These are phyloP conservation scores for Penicillium aurantiogriseum DNA, from an alignment of 2,329 filamentous ascomycete species.

Conservation along the genomic window DNA sequence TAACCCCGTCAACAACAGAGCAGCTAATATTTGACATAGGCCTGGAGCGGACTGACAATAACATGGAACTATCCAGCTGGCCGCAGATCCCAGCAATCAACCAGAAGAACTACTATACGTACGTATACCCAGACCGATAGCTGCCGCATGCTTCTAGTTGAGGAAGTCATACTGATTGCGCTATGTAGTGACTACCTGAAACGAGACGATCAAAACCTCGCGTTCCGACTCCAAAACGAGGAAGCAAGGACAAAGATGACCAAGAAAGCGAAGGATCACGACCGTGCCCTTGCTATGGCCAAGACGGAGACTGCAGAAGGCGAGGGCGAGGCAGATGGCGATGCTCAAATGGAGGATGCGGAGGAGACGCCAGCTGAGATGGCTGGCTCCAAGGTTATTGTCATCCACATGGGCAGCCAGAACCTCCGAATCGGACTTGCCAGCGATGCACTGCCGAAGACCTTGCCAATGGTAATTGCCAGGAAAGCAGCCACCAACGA, in stretches of 20 bases:
- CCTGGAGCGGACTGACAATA: constrained; percentile 95
- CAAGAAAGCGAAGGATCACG: constrained; percentile 81
- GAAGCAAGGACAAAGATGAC: constrained; percentile 80
- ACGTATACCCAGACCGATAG: constrained; percentile 37
- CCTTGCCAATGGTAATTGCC: constrained; percentile 88
- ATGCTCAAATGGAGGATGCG: constrained; percentile 58
- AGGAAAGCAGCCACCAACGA: constrained; percentile 75
- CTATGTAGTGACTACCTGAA: constrained; percentile 84
- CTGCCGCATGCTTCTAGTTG: background rate
- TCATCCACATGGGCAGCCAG: constrained; percentile 93
- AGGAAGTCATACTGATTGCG: constrained; percentile 12
- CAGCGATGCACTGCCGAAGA: constrained; percentile 93
- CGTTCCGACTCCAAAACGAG: constrained; percentile 82
- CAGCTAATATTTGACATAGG: constrained; percentile 53
- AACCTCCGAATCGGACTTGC: constrained; percentile 91
- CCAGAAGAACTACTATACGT: constrained; percentile 99
- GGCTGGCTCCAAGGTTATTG: constrained; percentile 84
- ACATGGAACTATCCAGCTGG: constrained; percentile 94
- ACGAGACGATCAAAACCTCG: constrained; percentile 92
- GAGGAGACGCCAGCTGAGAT: constrained; percentile 58
- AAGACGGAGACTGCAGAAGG: constrained; percentile 62
- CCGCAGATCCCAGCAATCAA: constrained; percentile 92
- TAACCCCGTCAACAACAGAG: constrained; percentile 7
- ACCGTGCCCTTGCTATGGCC: constrained; percentile 76
- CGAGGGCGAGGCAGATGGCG: constrained; percentile 42